Percentiles rank a stretch among this genome's conserved stretches.
Conservation (phyloP, 352 stramenopile species). For the Phytophthora cajani region DNA sequence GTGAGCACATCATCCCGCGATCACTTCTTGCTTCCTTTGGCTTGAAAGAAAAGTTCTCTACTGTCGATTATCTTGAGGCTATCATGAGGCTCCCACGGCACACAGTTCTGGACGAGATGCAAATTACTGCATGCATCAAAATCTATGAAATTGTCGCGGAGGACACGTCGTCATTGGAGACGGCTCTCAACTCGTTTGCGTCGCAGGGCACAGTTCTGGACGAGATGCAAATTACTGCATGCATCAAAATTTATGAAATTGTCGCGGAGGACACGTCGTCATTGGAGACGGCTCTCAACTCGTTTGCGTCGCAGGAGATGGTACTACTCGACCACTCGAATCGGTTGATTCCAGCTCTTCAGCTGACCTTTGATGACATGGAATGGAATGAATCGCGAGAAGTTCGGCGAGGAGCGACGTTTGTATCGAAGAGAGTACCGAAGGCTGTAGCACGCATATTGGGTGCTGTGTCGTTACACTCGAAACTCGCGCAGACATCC, state of each 20-base stretch:
- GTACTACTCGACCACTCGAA: conserved; percentile 52
- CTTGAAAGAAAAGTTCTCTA: conserved; percentile 57
- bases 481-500: conserved; percentile 64
- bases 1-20: conserved; percentile 61
- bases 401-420: conserved; percentile 52
- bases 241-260: conserved; percentile 58
- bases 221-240: conserved; percentile 41
- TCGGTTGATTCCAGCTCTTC: conserved; percentile 36
- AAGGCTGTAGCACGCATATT: conserved; percentile 54
- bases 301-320: conserved; percentile 45
- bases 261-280: conserved; percentile 37
- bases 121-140: conserved; percentile 50
- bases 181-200: conserved; percentile 31
- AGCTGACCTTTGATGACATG: conserved; percentile 80
- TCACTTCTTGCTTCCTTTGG: conserved; percentile 65
- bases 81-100: conserved; percentile 51
- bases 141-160: conserved; percentile 55
- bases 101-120: conserved; percentile 30
- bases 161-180: conserved; percentile 34
- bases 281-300: conserved; percentile 32
- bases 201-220: conserved; percentile 37
- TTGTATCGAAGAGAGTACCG: conserved; percentile 60
- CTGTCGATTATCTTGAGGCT: conserved; percentile 63
- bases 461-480: conserved; percentile 70
- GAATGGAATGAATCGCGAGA: conserved; percentile 73